Evolutionary conservation across 805 yeast genomes (phyloP), one percentile per base, ranked within the genome.

Genomic region (Kluyveromyces lactis): DNA sequence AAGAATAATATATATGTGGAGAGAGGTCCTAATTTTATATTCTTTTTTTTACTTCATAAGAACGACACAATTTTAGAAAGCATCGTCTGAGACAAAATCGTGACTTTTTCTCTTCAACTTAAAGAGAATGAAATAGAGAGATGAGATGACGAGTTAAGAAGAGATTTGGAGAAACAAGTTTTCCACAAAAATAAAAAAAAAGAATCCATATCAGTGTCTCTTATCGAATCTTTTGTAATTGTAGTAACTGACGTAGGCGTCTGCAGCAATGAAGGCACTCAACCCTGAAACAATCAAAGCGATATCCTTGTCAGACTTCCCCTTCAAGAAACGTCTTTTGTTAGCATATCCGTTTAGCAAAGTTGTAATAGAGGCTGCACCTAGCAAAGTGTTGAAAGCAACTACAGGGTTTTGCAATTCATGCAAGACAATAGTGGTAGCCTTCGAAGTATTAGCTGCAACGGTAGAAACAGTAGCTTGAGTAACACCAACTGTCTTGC

Each of bases 381-480:
- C 69, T 31, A 75, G 64, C 13, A 73, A 63, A 2, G 71, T 58
- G 56, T 78, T 82, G 24, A 73, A 57, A 15, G 72, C 60, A 33
- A 79, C 81, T 3, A 73, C 81, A 0, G 85, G 85, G 63, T 79
- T 77, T 51, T 75, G 67, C 46, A 78, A 64, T 55, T 77, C 82
- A 26, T 23, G 26, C n/a, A 39, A 13, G 6, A 41, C 31, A n/a
- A 36, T 38, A 27, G 32, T 35, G 16, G 39, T 31, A n/a, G 41
- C 28, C 19, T 37, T 15, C 32, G 30, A 36, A 11, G 48, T 43
- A 26, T 34, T 33, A 15, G 30, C 26, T 9, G 46, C 44, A 12
- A 39, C 30, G 18, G 64, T 51, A 17, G 47, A 42, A 12, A 40
- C 43, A 18, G 49, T 38, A 13, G 57, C 33, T 19, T 30, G 18